Base-by-base conservation (phyloP, 768 basidiomycete genomes). In the Boletus fagicola region DNA sequence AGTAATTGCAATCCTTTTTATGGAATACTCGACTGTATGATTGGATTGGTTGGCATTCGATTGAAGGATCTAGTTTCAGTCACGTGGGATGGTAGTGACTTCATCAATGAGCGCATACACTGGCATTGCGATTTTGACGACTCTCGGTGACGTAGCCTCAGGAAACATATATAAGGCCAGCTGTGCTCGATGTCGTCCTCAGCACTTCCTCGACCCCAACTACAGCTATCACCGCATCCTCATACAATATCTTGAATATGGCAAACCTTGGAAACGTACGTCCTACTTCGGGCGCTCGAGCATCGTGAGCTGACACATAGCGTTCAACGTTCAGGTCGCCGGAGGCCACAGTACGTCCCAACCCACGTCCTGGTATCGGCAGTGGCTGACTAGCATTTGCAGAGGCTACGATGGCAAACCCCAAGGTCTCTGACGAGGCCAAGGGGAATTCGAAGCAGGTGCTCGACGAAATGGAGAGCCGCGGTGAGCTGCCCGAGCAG, bases 351-450 rank as follows among this genome's bases (percentile, higher is more conserved):
- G 61, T 56, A 49, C 24, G 49, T 33, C 36, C 28, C 31, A 31
- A 8, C 35, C 16, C 40, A 26, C 20, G 16, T 3, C 31, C 2
- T 20, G 48, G 18, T 35, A n/a, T 8, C 33, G 28, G 13, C 10
- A 28, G 24, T 5, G 47, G 28, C 42, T 58, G 26, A 54, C 43
- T 22, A 18, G 16, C n/a, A 24, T 45, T 36, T 52, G 48, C 42
- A 67, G 58, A 72, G 59, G 69, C 68, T 5, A 31, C 60, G 44
- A 24, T 71, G 15, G 62, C 58, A 36, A 71, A 72, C 56, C 67
- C 69, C 31, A 56, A 62, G 2, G 55, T 60, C 36, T 69, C 67
- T 45, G 61, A 59, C 10, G 65, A 64, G 46, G 58, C 61, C 7
- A 65, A 69, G 57, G 59, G 50, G 31, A 64, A 62, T 30, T 73